These are phyloP conservation scores for Termitomyces sp. DNA, from an alignment of 768 basidiomycete genomes.

Conservation along the genomic window DNA sequence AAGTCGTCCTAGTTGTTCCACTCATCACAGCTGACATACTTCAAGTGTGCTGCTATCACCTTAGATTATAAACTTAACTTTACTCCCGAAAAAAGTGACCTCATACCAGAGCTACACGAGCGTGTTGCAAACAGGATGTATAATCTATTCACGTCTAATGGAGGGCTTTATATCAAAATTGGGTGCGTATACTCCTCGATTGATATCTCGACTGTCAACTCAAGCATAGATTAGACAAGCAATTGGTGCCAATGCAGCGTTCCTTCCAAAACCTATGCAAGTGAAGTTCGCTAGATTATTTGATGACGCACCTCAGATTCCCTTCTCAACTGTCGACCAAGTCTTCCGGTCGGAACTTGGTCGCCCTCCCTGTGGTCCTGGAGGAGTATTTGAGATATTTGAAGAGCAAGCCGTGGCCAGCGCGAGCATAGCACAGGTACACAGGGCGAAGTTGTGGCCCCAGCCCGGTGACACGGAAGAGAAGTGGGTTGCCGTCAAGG, in stretches of 20 bases:
- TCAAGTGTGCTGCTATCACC: constrained; percentile 66
- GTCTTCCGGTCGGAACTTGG: constrained; percentile 75
- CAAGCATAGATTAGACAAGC: constrained; percentile 51
- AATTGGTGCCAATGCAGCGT: constrained; percentile 80
- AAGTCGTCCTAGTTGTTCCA: constrained; percentile 14
- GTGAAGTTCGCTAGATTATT: constrained; percentile 80
- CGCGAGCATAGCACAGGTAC: constrained; percentile 92
- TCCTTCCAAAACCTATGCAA: constrained; percentile 83
- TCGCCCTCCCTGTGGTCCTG: constrained; percentile 57
- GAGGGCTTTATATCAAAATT: constrained; percentile 84
- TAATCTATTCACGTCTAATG: constrained; percentile 75
- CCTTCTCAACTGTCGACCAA: constrained; percentile 61
- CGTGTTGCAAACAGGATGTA: constrained; percentile 79
- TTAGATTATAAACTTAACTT: constrained; percentile 90
- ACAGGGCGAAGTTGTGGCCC: constrained; percentile 62
- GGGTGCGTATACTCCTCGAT: constrained; percentile 32
- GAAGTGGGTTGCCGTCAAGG: constrained; percentile 87
- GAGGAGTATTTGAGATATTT: constrained; percentile 76
- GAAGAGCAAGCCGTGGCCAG: constrained; percentile 77
- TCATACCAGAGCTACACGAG: constrained; percentile 79
- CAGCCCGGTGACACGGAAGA: constrained; percentile 36
- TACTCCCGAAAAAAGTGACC: constrained; percentile 61
- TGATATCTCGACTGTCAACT: background rate
- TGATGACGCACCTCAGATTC: constrained; percentile 85
- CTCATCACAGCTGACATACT: background rate